Evolutionary conservation across 176 grass and related monocot genomes (phyloP).

Genomic region (Luzula sylvatica): DNA sequence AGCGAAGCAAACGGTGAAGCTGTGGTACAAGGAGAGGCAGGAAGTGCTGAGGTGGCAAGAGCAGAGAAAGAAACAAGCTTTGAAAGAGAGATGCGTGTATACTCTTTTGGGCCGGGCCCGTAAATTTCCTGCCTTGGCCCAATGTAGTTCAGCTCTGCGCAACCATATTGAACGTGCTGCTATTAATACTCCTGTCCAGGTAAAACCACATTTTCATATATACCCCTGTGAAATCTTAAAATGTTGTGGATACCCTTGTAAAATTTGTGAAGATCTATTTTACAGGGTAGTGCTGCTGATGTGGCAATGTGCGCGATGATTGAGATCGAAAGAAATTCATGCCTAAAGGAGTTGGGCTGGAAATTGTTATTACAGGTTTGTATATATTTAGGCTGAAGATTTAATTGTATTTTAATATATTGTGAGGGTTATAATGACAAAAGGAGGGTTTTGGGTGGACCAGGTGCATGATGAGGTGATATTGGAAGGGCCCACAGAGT

Average conservation of each 20-base stretch:
- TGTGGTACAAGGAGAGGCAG: constrained; percentile 77
- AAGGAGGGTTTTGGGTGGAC: background rate
- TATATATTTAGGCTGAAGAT: background rate
- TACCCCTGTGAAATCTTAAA: too few species aligned
- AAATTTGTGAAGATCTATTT: background rate
- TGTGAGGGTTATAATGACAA: background rate
- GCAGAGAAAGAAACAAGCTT: constrained; percentile 42
- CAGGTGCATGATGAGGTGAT: constrained; percentile 83
- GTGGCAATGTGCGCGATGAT: constrained; percentile 97
- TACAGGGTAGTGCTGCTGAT: constrained; percentile 68
- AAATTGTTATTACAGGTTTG: constrained; percentile 60
- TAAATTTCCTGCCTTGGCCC: constrained; percentile 48
- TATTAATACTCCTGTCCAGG: constrained; percentile 83
- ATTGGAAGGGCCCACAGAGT: constrained; percentile 64
- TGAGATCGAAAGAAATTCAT: constrained; percentile 70
- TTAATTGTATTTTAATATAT: background rate
- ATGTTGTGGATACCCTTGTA: too few species aligned
- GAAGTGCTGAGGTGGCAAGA: constrained; percentile 80
- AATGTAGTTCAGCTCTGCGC: constrained; percentile 30
- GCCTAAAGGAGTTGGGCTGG: constrained; percentile 87
- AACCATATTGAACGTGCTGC: constrained; percentile 76
- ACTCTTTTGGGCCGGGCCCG: constrained; percentile 77
- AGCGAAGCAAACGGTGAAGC: constrained; percentile 59
- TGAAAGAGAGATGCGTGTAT: constrained; percentile 34
- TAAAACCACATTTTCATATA: background rate